Evolutionary conservation across 495 filamentous ascomycete genomes (phyloP).

Genomic region (Lophiostoma macrostomum): DNA sequence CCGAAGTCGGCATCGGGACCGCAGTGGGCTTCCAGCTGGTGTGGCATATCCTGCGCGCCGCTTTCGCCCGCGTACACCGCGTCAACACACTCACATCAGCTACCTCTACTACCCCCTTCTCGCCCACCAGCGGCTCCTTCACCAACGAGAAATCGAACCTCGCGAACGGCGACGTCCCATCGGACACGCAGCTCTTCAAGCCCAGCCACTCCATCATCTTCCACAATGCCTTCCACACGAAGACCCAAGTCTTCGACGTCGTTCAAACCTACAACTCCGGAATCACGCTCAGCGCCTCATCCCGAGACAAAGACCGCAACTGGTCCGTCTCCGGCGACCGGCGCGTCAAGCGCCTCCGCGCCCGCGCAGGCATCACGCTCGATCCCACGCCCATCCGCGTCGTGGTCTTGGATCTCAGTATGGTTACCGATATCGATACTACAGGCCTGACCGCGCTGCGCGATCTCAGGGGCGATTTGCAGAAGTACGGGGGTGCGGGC

Average conservation of each 20-base stretch:
- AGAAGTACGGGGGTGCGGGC: conserved; percentile 18
- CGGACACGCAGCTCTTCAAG: conserved; percentile 14
- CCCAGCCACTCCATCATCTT: conserved; percentile 6
- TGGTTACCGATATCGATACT: conserved; percentile 30
- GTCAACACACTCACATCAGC: conserved; percentile 27
- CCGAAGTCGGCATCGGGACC: conserved; percentile 88
- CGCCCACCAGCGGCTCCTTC: too few relatives aligned
- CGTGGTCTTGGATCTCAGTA: conserved; percentile 32
- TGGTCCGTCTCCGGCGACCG: conserved; percentile 48
- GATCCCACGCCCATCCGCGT: conserved; percentile 26
- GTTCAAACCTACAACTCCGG: conserved; percentile 41
- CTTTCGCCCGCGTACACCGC: conserved; percentile 46
- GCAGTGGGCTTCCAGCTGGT: conserved; percentile 54
- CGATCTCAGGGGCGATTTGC: conserved; percentile 28
- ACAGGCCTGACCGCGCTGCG: conserved; percentile 24
- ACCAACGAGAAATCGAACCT: neutral
- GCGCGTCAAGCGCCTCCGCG: conserved; percentile 38
- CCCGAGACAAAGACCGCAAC: conserved; percentile 41
- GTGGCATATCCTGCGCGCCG: conserved; percentile 43
- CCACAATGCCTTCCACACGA: conserved; percentile 47
- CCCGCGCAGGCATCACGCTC: conserved; percentile 4
- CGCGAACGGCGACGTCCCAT: neutral
- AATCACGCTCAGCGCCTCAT: conserved; percentile 31
- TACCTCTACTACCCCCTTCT: too few relatives aligned
- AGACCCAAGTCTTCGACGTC: conserved; percentile 42